These are phyloP conservation scores for Melocanna baccifera DNA, from an alignment of 176 grass and related monocot species.

Conservation along the genomic window DNA sequence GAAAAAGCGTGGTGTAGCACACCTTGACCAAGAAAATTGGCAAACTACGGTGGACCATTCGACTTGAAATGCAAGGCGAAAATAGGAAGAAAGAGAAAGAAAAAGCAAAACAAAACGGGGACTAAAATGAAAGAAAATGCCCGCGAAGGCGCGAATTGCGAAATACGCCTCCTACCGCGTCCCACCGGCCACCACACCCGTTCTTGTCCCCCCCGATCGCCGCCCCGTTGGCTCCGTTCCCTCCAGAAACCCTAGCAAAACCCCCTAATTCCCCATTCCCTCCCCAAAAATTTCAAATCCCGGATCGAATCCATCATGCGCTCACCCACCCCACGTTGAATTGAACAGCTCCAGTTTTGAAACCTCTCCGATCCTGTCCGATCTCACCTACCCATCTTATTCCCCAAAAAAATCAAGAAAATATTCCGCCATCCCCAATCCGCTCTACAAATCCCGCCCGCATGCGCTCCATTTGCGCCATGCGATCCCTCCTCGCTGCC, in stretches of 20 bases:
- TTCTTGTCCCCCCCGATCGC: background rate
- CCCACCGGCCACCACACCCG: too few relatives aligned
- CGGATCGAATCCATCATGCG: background rate
- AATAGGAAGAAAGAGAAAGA: too few relatives aligned
- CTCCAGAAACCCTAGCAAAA: constrained; percentile 42
- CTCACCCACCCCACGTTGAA: background rate
- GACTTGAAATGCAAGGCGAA: too few relatives aligned
- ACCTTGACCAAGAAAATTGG: too few relatives aligned
- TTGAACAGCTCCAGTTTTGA: background rate
- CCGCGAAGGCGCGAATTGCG: too few relatives aligned
- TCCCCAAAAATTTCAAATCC: background rate
- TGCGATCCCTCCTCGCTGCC: constrained; percentile 57
- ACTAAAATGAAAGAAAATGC: too few relatives aligned
- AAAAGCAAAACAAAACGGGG: too few relatives aligned
- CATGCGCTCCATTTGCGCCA: constrained; percentile 62
- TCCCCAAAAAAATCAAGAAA: background rate
- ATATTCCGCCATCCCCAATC: background rate
- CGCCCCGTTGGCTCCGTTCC: background rate
- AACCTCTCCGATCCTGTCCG: background rate
- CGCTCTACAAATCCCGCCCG: constrained; percentile 28
- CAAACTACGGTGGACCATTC: too few relatives aligned
- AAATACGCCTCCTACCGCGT: too few relatives aligned
- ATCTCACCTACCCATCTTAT: constrained; percentile 10
- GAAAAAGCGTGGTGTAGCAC: too few relatives aligned
- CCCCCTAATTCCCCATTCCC: background rate